phyloP scores from a whole-genome alignment of 352 stramenopile genomes.

The Phytophthora macrochlamydospora region DNA sequence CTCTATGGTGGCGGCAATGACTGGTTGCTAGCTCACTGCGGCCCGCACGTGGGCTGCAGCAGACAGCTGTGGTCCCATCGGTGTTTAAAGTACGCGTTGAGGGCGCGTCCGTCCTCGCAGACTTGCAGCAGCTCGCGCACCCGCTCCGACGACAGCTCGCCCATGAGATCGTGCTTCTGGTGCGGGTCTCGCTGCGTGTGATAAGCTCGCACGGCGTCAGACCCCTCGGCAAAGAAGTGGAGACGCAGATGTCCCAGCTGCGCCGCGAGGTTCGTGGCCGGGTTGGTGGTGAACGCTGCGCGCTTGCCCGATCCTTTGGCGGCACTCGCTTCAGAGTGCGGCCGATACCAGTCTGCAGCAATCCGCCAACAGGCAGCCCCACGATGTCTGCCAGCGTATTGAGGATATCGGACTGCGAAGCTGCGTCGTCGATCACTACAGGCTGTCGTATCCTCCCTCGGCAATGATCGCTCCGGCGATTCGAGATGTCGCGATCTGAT shows the following conservation, averaged over 20 bases:
- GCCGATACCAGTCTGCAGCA: slow-evolving; percentile 62
- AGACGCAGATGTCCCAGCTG: slow-evolving; percentile 60
- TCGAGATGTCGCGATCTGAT: slow-evolving; percentile 50
- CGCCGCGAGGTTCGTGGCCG: slow-evolving; percentile 52
- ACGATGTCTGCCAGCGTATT: slow-evolving; percentile 78
- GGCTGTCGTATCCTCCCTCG: slow-evolving; percentile 43
- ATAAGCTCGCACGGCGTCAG: slow-evolving; percentile 53
- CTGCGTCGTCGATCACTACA: slow-evolving; percentile 46
- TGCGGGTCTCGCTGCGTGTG: slow-evolving; percentile 51
- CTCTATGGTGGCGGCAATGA: neutral
- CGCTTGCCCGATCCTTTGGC: slow-evolving; percentile 28
- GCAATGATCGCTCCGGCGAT: slow-evolving; percentile 63
- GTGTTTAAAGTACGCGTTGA: slow-evolving; percentile 59
- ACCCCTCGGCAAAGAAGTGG: slow-evolving; percentile 59
- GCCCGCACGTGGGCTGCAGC: slow-evolving; percentile 33
- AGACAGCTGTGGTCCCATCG: slow-evolving; percentile 56
- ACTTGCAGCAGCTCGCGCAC: slow-evolving; percentile 40
- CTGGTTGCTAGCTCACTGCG: neutral
- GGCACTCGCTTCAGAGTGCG: slow-evolving; percentile 63
- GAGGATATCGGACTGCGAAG: slow-evolving; percentile 61
- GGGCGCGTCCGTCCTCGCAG: slow-evolving; percentile 40
- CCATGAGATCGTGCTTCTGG: slow-evolving; percentile 52
- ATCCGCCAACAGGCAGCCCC: slow-evolving; percentile 46
- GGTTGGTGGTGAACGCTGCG: slow-evolving; percentile 61
- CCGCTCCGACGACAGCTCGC: slow-evolving; percentile 23